Evolutionary conservation across 441 rosid genomes (phyloP), one percentile per base, ranked within the genome.

Genomic region (Erodium moschatum): DNA sequence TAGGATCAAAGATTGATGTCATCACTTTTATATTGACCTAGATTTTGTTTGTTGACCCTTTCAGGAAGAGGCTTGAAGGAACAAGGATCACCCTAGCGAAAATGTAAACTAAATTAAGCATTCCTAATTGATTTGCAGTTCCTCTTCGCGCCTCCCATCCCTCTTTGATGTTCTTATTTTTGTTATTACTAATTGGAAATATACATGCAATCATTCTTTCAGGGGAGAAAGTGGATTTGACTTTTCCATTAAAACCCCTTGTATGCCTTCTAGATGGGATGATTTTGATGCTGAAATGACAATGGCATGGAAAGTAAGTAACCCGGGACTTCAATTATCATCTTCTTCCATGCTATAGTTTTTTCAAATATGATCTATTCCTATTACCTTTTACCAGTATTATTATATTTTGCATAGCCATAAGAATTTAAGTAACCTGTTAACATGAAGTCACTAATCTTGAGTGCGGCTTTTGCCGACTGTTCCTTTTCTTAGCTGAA

Each of bases 11-110:
- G 62, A 56, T 56, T 8, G 62, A 56, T 19, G 62, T 19, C 10
- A 19, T 56, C 13, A 18, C 24, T 20, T 63, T 73, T 60, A 10
- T 15, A 50, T 19, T 79, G 69, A 74, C 56, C 18, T 58, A 2
- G 24, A 70, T 69, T 69, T 6, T 74, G 66, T 33, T 66, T 75
- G 21, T 74, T 81, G 69, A 66, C 72, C 50, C 50, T 73, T 85
- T 73, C 88, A 94, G 99, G 90, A 94, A 94, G 85, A 86, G 79
- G 65, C 96, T 89, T 71, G 97, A 91, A 84, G 99, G 99, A 74
- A 91, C 99, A 42, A 87, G 99, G 81, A 91, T 94, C 81, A 83
- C 94, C 74, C 70, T 89, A 58, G 75, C 89, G 72, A 88, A 94
- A 82, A 79, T 70, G 97, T 85, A 81, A 68, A 68, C 67, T 50